Percentiles rank a stretch among this genome's conserved stretches.
Conservation (phyloP, 345 rosid genomes). For the Gossypium herbaceum region DNA sequence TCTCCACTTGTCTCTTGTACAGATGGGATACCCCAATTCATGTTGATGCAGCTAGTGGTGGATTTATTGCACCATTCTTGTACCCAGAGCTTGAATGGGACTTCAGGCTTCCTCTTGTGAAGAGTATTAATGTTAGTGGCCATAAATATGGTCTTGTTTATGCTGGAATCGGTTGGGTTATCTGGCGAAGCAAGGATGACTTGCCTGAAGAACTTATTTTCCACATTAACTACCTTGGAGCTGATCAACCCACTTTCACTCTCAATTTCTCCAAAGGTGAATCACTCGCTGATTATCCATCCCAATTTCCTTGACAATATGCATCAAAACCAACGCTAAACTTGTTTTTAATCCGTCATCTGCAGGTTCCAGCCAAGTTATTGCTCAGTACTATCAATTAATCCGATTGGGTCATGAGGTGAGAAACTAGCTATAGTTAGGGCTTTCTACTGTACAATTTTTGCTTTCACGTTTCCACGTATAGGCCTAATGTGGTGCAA, state of each 20-base stretch:
- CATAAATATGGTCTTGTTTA: slow-evolving; percentile 91
- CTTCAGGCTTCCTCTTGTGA: slow-evolving; percentile 81
- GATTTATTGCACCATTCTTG: slow-evolving; percentile 84
- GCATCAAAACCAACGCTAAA: background rate
- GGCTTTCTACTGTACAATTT: background rate
- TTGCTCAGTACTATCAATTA: slow-evolving; percentile 89
- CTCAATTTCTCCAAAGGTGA: slow-evolving; percentile 89
- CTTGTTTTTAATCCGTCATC: background rate
- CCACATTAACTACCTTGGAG: slow-evolving; percentile 88
- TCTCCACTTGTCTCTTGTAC: slow-evolving; percentile 12
- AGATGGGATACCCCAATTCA: slow-evolving; percentile 93
- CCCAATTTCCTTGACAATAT: background rate
- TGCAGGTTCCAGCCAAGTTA: slow-evolving; percentile 72
- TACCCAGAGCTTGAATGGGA: slow-evolving; percentile 96
- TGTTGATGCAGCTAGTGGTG: slow-evolving; percentile 96
- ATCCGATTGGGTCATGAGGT: slow-evolving; percentile 85
- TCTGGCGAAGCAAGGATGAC: slow-evolving; percentile 79
- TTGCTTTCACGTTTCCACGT: background rate
- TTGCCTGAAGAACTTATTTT: slow-evolving; percentile 94
- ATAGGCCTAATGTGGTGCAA: background rate
- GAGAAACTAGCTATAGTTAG: slow-evolving; percentile 9
- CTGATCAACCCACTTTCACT: slow-evolving; percentile 95
- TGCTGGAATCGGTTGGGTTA: slow-evolving; percentile 93
- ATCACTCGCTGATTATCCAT: too few relatives aligned
- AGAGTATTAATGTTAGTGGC: slow-evolving; percentile 88